Conservation (phyloP, 2,329 filamentous ascomycete genomes). For the Fusarium globosum region DNA sequence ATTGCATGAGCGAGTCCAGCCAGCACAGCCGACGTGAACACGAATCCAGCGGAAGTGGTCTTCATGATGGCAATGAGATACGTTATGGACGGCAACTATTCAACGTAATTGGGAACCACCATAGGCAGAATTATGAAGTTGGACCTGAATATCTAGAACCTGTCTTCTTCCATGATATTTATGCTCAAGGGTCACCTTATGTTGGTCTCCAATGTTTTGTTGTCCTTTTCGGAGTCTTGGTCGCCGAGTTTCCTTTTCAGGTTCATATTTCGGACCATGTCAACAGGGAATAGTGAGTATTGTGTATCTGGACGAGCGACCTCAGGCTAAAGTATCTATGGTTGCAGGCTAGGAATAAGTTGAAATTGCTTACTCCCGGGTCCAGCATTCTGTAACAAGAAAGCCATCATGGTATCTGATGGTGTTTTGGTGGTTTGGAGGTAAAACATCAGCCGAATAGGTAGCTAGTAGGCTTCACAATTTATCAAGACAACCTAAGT, state of each 20-base stretch:
- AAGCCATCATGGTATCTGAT: not conserved
- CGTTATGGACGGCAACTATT: not conserved
- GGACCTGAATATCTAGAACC: too few species aligned
- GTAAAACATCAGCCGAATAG: not conserved
- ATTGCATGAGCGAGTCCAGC: constrained; percentile 44
- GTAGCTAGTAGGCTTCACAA: not conserved
- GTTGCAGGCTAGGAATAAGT: not conserved
- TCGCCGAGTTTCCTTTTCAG: constrained; percentile 43
- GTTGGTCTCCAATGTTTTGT: constrained; percentile 24
- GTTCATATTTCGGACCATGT: constrained; percentile 11
- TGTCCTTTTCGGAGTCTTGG: constrained; percentile 46
- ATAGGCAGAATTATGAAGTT: not conserved
- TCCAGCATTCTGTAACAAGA: not conserved
- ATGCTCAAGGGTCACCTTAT: constrained; percentile 13
- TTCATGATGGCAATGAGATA: constrained; percentile 40
- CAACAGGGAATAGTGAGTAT: not conserved
- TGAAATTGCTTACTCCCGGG: not conserved
- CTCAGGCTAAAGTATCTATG: constrained; percentile 21
- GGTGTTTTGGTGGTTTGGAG: not conserved
- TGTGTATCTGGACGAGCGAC: not conserved
- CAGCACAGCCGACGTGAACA: constrained; percentile 11
- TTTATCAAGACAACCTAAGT: not conserved
- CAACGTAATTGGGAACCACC: not conserved
- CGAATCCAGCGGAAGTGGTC: constrained; percentile 8
- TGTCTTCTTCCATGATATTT: constrained; percentile 13